Conservation (phyloP, 2,329 filamentous ascomycete genomes). For the Helminthosporium solani region DNA sequence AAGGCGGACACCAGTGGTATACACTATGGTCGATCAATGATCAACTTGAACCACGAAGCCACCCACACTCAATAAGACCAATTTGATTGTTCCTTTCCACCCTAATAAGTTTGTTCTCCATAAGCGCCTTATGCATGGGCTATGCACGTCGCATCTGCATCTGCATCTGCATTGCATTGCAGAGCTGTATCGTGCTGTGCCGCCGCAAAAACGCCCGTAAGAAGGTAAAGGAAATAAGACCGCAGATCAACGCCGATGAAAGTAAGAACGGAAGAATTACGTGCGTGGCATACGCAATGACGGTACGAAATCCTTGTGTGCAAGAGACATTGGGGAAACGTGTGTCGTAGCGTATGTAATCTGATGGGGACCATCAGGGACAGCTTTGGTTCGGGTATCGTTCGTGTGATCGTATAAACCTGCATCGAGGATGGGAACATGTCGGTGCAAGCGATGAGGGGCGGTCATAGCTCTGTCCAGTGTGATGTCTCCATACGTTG, state of each 20-base stretch:
- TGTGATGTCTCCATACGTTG: constrained; percentile 36
- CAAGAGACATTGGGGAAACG: too few species aligned
- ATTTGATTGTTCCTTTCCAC: neutral
- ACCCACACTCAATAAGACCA: neutral
- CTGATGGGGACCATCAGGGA: too few species aligned
- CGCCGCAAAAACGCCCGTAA: neutral
- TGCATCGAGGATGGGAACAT: too few species aligned
- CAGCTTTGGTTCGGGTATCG: too few species aligned
- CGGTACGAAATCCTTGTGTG: too few species aligned
- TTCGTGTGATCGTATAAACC: too few species aligned
- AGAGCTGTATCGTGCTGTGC: too few species aligned
- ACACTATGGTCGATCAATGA: too few species aligned
- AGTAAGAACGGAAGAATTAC: neutral
- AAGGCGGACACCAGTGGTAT: too few species aligned
- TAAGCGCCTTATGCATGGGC: neutral
- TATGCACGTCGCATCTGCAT: neutral
- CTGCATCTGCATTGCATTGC: too few species aligned
- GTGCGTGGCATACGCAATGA: neutral
- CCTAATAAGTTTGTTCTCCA: neutral
- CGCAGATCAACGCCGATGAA: neutral
- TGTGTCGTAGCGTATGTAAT: too few species aligned
- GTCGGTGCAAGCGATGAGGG: neutral
- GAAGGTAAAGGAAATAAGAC: neutral
- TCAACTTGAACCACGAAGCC: neutral
- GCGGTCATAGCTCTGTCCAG: constrained; percentile 40